These are phyloP conservation scores for Microbotryum intermedium DNA, from an alignment of 1,284 basidiomycete species.

Conservation along the genomic window DNA sequence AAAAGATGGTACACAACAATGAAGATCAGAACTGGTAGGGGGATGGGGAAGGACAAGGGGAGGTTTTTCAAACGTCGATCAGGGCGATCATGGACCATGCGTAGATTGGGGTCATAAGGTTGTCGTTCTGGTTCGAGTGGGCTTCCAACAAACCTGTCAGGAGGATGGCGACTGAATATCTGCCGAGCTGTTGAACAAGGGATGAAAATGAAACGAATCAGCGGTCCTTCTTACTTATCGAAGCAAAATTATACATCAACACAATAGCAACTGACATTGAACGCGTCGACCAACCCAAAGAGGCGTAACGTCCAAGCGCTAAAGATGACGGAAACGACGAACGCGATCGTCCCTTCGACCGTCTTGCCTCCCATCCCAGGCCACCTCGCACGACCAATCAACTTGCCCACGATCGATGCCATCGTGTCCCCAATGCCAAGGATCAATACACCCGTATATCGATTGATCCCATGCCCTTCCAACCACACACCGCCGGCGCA, in stretches of 20 bases:
- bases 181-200: conserved; percentile 36
- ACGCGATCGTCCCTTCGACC: conserved; percentile 79
- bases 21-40: no score
- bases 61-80: background rate
- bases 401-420: conserved; percentile 84
- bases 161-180: conserved; percentile 45
- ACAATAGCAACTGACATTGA: conserved; percentile 54
- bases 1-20: no score
- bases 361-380: conserved; percentile 72
- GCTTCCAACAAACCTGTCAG: conserved; percentile 72
- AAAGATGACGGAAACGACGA: conserved; percentile 60
- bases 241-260: conserved; percentile 1
- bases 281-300: conserved; percentile 57
- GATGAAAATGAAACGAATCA: background rate
- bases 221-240: background rate
- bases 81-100: conserved; percentile 20
- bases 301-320: conserved; percentile 63
- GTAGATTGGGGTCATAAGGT: conserved; percentile 52
- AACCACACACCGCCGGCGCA: conserved; percentile 92
- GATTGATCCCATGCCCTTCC: conserved; percentile 72
- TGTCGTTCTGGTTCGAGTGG: conserved; percentile 85
- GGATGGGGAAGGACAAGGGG: no score
- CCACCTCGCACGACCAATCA: conserved; percentile 72
- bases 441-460: conserved; percentile 81
- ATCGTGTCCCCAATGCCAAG: conserved; percentile 90